Base-by-base conservation (phyloP, 2,329 filamentous ascomycete genomes). In the Colletotrichum euphorbiae region DNA sequence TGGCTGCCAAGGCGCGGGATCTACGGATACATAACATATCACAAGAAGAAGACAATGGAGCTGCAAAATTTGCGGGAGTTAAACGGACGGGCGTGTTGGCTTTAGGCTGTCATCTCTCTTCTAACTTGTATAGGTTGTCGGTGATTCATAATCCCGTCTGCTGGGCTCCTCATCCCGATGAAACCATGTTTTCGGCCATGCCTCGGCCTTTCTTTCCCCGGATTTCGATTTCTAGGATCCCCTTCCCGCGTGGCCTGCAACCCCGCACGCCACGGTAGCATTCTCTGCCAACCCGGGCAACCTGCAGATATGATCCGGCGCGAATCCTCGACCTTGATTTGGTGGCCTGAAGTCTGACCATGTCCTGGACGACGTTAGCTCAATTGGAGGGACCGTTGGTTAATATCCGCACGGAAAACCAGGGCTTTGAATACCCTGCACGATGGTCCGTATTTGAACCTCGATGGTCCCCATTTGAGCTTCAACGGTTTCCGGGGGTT, bases 181-280 rank as follows among this genome's bases (percentile, higher is more conserved):
- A 28, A 57, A 42, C 45, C 59, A 57, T 36, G 15, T n/a, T 15
- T 15, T 67, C 59, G 59, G 59, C 52, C 31, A 12, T 63, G 51
- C 51, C 51, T 67, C 64, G 59, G 64, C 19, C 36, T 40, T 57
- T 45, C 46, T 46, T 52, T 56, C 59, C 64, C 64, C 60, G 43
- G 59, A 67, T 67, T 67, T 64, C 40, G 52, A 17, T 31, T 57
- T 38, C 45, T 48, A 24, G 51, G 59, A 24, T 28, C 21, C 31
- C 19, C 21, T 45, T 17, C 43, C 59, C 51, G 43, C 36, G 33
- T 56, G 42, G 36, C 11, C 19, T 13, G 57, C 45, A 45, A 63
- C 64, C 64, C 63, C 64, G 64, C 64, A 67, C 51, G 43, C 51
- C 28, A 38, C 13, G 15, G 38, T 50, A 42, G 36, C 33, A 45